Evolutionary conservation across 129 eudicot species (phyloP).

Genomic region (Tagetes patula): DNA sequence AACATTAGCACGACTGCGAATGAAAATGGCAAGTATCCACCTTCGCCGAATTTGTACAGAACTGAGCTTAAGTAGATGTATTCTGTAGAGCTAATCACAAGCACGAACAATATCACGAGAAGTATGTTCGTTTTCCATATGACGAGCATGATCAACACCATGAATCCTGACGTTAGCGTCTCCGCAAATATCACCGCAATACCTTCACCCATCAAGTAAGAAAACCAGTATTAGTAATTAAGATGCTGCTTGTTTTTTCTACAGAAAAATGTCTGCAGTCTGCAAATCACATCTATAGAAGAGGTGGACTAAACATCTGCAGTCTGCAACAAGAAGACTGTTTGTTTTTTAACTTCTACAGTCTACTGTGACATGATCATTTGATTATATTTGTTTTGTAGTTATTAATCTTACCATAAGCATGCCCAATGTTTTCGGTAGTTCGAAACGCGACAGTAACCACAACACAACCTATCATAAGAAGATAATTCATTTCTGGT

Average conservation of each 20-base stretch:
- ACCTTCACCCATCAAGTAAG: conserved; percentile 34
- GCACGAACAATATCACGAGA: conserved; percentile 39
- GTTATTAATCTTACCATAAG: conserved; percentile 47
- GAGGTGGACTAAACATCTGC: no score
- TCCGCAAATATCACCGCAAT: conserved; percentile 83
- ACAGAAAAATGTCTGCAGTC: no score
- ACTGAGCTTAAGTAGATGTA: conserved; percentile 56
- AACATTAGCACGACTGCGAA: conserved; percentile 45
- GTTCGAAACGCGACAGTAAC: conserved; percentile 57
- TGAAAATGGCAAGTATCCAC: conserved; percentile 63
- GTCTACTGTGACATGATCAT: neutral
- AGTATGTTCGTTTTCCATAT: conserved; percentile 64
- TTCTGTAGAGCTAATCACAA: conserved; percentile 48
- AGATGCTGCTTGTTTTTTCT: no score
- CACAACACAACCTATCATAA: conserved; percentile 62
- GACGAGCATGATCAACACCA: conserved; percentile 65
- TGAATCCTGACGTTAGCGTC: conserved; percentile 58
- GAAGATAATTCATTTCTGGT: conserved; percentile 65
- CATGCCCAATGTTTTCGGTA: conserved; percentile 60
- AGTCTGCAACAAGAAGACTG: no score
- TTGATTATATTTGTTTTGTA: no score
- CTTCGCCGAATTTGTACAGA: conserved; percentile 60
- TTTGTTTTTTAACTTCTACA: no score
- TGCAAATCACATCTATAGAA: no score
- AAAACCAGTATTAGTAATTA: neutral